Conservation (phyloP, 352 stramenopile species). For the Globisporangium sylvaticum region DNA sequence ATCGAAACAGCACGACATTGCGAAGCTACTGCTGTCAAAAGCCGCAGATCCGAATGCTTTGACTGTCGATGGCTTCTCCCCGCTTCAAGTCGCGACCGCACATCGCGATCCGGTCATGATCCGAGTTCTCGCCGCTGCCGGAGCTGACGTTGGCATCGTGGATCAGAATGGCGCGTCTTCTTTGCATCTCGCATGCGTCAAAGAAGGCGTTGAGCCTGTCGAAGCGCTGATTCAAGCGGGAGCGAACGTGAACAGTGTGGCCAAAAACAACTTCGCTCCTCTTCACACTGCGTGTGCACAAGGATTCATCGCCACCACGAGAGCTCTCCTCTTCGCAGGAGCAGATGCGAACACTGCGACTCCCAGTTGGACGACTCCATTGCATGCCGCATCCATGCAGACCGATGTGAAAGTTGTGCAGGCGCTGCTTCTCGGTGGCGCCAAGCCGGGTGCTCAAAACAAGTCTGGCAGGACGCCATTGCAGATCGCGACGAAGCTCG, state of each 20-base stretch:
- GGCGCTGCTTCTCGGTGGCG: neutral
- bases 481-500: neutral
- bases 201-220: neutral
- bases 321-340: neutral
- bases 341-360: neutral
- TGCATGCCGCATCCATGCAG: neutral
- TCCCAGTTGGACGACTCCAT: neutral
- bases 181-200: neutral
- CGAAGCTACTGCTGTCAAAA: neutral
- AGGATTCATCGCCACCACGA: neutral
- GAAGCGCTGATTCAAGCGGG: neutral
- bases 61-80: too few relatives aligned
- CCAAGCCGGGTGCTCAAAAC: neutral
- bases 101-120: neutral
- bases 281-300: neutral
- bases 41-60: too few relatives aligned
- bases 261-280: neutral
- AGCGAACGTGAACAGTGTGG: neutral
- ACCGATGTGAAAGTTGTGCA: neutral
- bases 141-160: neutral
- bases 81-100: too few relatives aligned
- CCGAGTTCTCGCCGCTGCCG: neutral
- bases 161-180: neutral
- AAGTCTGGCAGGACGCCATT: neutral
- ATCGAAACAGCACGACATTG: neutral